These are phyloP conservation scores for Paracoccidioides brasiliensis DNA, from an alignment of 2,329 filamentous ascomycete species.

Conservation along the genomic window DNA sequence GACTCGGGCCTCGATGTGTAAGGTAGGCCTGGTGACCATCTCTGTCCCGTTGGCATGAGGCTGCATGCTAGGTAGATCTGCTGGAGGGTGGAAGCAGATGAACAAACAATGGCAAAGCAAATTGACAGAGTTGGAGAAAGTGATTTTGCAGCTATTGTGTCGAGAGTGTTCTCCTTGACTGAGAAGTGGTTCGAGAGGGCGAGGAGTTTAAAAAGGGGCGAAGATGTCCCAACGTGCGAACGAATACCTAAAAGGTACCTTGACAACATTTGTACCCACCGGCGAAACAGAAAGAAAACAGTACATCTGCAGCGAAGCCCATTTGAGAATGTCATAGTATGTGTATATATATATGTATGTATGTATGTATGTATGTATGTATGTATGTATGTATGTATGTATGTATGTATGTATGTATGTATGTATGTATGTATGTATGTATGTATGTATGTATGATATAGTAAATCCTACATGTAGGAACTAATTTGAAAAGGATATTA, in stretches of 20 bases:
- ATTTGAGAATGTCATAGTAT: too few species aligned
- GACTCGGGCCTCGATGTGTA: slow-evolving; percentile 29
- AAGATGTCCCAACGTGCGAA: not conserved
- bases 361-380: too few species aligned
- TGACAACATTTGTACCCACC: not conserved
- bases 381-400: too few species aligned
- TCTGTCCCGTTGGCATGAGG: not conserved
- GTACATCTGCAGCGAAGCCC: too few species aligned
- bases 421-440: too few species aligned
- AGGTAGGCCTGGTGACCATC: slow-evolving; percentile 15
- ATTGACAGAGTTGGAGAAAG: not conserved
- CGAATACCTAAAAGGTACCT: too few species aligned
- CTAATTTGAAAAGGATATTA: too few species aligned
- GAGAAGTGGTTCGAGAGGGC: not conserved
- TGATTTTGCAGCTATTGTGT: not conserved
- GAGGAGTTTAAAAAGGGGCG: not conserved
- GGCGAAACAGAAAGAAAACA: not conserved
- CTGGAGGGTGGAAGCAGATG: not conserved
- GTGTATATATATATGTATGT: too few species aligned
- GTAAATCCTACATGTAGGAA: too few species aligned
- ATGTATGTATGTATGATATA: too few species aligned
- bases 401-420: too few species aligned
- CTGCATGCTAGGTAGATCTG: not conserved
- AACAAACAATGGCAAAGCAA: not conserved
- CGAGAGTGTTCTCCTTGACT: not conserved